A percentile compares a stretch with the other conserved stretches of the same genome.
phyloP scores from a whole-genome alignment of 2,329 filamentous ascomycete genomes.

The Aspergillus nomiae region DNA sequence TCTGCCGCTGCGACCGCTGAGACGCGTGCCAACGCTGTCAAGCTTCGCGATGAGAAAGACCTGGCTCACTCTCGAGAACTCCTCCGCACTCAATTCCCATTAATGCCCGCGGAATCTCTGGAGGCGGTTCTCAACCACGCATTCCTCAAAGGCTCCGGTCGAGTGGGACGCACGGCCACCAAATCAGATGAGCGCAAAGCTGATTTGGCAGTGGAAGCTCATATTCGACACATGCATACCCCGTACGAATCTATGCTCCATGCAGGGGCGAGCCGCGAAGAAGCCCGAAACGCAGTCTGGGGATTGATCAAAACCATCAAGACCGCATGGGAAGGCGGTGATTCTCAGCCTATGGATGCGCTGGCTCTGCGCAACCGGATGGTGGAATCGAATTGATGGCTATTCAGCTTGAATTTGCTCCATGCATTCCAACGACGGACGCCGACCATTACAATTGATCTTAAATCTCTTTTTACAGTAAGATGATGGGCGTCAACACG shows the following conservation, averaged over 20 bases:
- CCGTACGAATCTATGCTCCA: slow-evolving; percentile 40
- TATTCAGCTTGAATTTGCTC: neutral
- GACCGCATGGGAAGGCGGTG: slow-evolving; percentile 33
- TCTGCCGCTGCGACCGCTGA: slow-evolving; percentile 43
- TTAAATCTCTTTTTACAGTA: neutral
- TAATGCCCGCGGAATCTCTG: slow-evolving; percentile 38
- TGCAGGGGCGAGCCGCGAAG: slow-evolving; percentile 24
- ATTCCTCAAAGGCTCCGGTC: slow-evolving; percentile 43
- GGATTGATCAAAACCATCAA: slow-evolving; percentile 30
- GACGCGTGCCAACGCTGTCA: slow-evolving; percentile 43
- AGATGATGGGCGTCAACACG: neutral
- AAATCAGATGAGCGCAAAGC: slow-evolving; percentile 38
- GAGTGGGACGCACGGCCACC: slow-evolving; percentile 41
- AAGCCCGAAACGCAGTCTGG: slow-evolving; percentile 38
- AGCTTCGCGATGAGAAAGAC: slow-evolving; percentile 37
- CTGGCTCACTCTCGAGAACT: slow-evolving; percentile 26
- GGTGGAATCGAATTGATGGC: slow-evolving; percentile 1
- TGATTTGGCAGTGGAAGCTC: slow-evolving; percentile 44
- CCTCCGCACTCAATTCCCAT: slow-evolving; percentile 38
- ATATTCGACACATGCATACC: slow-evolving; percentile 47
- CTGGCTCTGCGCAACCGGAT: slow-evolving; percentile 16
- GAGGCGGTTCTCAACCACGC: slow-evolving; percentile 39
- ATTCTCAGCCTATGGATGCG: slow-evolving; percentile 1
- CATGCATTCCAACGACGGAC: neutral
- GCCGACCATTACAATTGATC: neutral